Evolutionary conservation across 1,284 basidiomycete genomes (phyloP), one percentile per base, ranked within the genome.

Genomic region (Anthracocystis walkeri): DNA sequence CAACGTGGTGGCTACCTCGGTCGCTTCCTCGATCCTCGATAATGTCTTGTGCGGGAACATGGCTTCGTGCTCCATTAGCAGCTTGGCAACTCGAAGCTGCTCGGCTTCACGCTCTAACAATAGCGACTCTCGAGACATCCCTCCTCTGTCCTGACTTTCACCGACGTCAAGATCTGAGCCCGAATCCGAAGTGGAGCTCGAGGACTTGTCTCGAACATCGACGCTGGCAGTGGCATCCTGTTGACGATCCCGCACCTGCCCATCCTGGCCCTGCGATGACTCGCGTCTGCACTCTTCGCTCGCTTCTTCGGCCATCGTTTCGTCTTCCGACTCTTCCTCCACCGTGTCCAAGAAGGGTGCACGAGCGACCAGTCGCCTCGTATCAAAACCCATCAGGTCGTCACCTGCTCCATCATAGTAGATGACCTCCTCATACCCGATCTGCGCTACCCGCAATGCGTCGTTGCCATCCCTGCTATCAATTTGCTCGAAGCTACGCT

Each of bases 11-110:
- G 54, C 35, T 16, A 42, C 10, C 38, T 70, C 67, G 11, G 67
- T 70, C 38, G 65, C 61, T 38, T 70, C 67, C 8, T 60, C 61
- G 50, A 70, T 70, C 48, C 55, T 55, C 25, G 61, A 65, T 14
- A 70, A 40, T 4, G 67, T 70, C 40, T 63, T 64, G 48, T 70
- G 67, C 31, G 67, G 67, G 33, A 70, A 70, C 54, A 70, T 35
- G n/a, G 41, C 21, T 31, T 70, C 67, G 50, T 70, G 58, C 38
- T 70, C 61, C 4, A 53, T 31, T 14, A 70, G 50, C 23, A 65
- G 40, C 38, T 56, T 23, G 4, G 31, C 23, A 1, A 48, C 25
- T 14, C 33, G 58, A 27, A 31, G 41, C 10, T 58, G 42, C n/a
- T 50, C 29, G 10, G 38, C 61, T 33, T 57, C 52, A 0, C 27